Evolutionary conservation across 2,329 filamentous ascomycete species (phyloP).

Genomic region (Colletotrichum nymphaeae): DNA sequence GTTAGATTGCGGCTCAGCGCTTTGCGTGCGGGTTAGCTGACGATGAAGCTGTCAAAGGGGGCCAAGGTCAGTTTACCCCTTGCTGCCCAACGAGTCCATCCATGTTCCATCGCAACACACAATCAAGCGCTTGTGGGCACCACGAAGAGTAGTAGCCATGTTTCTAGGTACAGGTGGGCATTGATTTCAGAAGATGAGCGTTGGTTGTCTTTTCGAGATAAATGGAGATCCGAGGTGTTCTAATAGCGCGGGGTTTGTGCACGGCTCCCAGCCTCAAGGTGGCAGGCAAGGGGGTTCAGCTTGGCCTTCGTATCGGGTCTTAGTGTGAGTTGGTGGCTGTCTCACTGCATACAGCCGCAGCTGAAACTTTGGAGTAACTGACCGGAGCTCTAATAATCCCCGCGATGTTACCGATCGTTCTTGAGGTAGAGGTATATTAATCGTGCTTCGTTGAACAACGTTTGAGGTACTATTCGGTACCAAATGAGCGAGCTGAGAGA

Average conservation of each 20-base stretch:
- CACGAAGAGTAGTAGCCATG: background rate
- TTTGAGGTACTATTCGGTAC: no score
- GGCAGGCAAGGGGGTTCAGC: conserved; percentile 2
- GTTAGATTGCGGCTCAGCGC: conserved; percentile 58
- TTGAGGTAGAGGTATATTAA: background rate
- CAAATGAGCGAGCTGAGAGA: no score
- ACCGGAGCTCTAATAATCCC: background rate
- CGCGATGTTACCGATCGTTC: background rate
- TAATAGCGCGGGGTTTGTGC: background rate
- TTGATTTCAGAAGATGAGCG: background rate
- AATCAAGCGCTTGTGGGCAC: conserved; percentile 56
- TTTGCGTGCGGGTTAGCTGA: background rate
- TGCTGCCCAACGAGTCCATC: conserved; percentile 56
- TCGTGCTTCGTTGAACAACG: no score
- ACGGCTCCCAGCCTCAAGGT: background rate
- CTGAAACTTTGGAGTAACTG: background rate
- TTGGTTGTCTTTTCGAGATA: background rate
- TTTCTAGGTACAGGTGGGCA: background rate
- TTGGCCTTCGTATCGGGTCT: background rate
- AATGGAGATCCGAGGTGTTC: background rate
- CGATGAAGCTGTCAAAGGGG: conserved; percentile 37
- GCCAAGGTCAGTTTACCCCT: conserved; percentile 50
- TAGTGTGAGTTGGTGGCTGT: background rate
- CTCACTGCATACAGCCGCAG: conserved; percentile 2
- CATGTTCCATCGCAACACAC: conserved; percentile 65